Evolutionary conservation across 2,329 filamentous ascomycete genomes (phyloP).

Genomic region (Ophiobolus disseminans): DNA sequence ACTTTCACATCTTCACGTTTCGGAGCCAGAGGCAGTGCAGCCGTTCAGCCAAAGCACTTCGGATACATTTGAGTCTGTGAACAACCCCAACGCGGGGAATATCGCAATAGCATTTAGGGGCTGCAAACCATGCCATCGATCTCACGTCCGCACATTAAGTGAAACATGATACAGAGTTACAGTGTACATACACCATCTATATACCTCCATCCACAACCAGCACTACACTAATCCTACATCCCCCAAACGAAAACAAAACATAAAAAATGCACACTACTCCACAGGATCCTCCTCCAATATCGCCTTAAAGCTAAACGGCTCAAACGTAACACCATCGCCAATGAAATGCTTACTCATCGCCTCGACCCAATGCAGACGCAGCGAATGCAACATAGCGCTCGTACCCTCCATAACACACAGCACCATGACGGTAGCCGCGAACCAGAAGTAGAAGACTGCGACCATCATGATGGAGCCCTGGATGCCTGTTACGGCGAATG

Average conservation of each 20-base stretch:
- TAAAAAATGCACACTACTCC: constrained; percentile 35
- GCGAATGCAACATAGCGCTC: constrained; percentile 90
- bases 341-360: constrained; percentile 98
- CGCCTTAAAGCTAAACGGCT: constrained; percentile 85
- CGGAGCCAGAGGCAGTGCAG: neutral
- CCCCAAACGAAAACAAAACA: constrained; percentile 12
- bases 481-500: constrained; percentile 71
- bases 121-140: too few relatives aligned
- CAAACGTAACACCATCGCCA: constrained; percentile 83
- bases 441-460: constrained; percentile 86
- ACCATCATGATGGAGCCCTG: constrained; percentile 82
- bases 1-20: constrained; percentile 3
- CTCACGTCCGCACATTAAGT: neutral
- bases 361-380: constrained; percentile 94
- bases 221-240: constrained; percentile 23
- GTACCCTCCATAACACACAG: constrained; percentile 96
- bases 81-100: too few relatives aligned
- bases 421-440: constrained; percentile 79
- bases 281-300: constrained; percentile 79
- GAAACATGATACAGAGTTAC: neutral
- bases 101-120: too few relatives aligned
- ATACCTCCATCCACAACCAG: constrained; percentile 1
- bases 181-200: constrained; percentile 17
- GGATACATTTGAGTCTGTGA: too few relatives aligned
- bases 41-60: neutral